Conservation (phyloP, 345 rosid genomes). For the Arabis alpina region DNA sequence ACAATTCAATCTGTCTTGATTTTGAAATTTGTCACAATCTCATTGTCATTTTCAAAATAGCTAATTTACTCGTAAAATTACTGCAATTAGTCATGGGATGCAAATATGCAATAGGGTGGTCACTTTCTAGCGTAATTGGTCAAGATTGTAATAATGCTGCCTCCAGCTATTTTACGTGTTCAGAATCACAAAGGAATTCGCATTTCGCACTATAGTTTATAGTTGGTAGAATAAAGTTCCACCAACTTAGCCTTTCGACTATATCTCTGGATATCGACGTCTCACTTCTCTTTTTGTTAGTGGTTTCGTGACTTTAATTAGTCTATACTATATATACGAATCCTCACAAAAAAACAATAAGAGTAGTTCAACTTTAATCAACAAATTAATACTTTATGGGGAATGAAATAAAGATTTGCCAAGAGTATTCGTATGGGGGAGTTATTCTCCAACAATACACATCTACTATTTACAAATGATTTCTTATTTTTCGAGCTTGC, state of each 20-base stretch:
- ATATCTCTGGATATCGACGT: conserved; percentile 19
- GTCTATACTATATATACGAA: not conserved
- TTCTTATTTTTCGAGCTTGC: no score
- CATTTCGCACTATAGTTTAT: conserved; percentile 25
- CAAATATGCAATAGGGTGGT: conserved; percentile 4
- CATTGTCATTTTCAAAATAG: no score
- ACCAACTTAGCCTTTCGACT: conserved; percentile 27
- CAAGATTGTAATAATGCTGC: not conserved
- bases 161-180: conserved; percentile 31
- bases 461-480: no score
- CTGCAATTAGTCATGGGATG: not conserved
- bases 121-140: conserved; percentile 11
- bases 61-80: no score
- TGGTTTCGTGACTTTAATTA: not conserved
- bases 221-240: conserved; percentile 26
- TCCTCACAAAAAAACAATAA: not conserved
- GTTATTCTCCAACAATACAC: no score
- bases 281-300: conserved; percentile 17
- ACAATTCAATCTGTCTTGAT: no score
- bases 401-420: no score
- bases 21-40: no score
- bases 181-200: conserved; percentile 18
- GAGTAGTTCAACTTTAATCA: not conserved
- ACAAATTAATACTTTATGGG: not conserved
- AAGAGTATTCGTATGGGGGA: no score